These are phyloP conservation scores for Kwoniella heveanensis DNA, from an alignment of 768 basidiomycete genomes.

Conservation along the genomic window DNA sequence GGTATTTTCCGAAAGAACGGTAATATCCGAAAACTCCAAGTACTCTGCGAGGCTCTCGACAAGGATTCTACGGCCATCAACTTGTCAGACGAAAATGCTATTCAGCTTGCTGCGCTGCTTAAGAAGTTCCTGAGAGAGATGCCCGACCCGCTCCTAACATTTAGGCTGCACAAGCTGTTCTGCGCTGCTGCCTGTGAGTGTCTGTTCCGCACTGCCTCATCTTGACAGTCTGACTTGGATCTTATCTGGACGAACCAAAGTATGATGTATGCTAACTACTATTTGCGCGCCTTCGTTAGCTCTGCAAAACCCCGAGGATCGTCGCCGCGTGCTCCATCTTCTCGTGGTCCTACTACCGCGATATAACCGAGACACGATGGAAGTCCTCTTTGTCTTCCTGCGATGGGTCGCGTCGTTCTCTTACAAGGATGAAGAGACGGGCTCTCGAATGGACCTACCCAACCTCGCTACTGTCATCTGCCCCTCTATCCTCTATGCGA, in stretches of 20 bases:
- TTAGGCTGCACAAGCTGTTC: conserved; percentile 84
- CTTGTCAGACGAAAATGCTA: conserved; percentile 89
- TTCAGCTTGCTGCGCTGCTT: conserved; percentile 91
- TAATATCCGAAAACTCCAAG: conserved; percentile 89
- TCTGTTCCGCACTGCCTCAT: no score
- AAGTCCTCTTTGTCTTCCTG: conserved; percentile 95
- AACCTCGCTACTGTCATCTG: conserved; percentile 97
- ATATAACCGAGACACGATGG: conserved; percentile 93
- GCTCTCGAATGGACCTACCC: conserved; percentile 95
- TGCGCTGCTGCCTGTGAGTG: conserved; percentile 85
- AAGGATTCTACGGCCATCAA: conserved; percentile 91
- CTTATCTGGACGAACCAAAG: no score
- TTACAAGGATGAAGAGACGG: conserved; percentile 94
- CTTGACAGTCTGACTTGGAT: no score
- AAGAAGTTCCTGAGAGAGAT: conserved; percentile 97
- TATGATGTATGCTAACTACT: no score
- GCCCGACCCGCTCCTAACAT: conserved; percentile 94
- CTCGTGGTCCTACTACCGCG: conserved; percentile 84
- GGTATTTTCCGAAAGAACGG: conserved; percentile 99
- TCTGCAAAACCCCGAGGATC: conserved; percentile 72
- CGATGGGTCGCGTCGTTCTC: conserved; percentile 99
- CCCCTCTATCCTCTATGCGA: conserved; percentile 91
- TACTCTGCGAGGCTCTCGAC: conserved; percentile 88
- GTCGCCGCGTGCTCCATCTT: conserved; percentile 80
- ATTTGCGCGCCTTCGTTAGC: conserved; percentile 62